A percentile compares a stretch with the other conserved stretches of the same genome.
Conservation (phyloP, 176 grass and related monocot genomes). For the Areca catechu region DNA sequence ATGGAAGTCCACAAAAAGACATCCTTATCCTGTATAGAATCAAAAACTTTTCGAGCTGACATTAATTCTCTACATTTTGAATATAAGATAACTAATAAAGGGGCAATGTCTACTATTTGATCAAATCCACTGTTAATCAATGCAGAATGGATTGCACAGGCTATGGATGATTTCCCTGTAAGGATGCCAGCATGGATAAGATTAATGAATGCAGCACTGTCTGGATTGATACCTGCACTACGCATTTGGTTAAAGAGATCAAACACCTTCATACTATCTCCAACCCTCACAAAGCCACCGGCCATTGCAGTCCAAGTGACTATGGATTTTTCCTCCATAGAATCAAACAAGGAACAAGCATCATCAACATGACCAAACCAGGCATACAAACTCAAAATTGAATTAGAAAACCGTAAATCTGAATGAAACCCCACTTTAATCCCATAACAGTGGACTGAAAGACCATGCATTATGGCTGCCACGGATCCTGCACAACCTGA, state of each 20-base stretch:
- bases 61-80: slow-evolving; percentile 34
- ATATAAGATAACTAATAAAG: slow-evolving; percentile 50
- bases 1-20: slow-evolving; percentile 50
- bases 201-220: slow-evolving; percentile 33
- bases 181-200: slow-evolving; percentile 21
- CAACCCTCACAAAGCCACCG: slow-evolving; percentile 19
- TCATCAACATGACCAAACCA: slow-evolving; percentile 10
- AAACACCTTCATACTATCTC: slow-evolving; percentile 32
- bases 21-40: slow-evolving; percentile 24
- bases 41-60: slow-evolving; percentile 31
- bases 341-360: slow-evolving; percentile 28
- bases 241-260: slow-evolving; percentile 35
- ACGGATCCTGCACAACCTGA: slow-evolving; percentile 14
- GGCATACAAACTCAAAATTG: slow-evolving; percentile 38
- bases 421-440: slow-evolving; percentile 37
- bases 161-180: slow-evolving; percentile 24
- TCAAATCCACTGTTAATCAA: slow-evolving; percentile 35
- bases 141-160: slow-evolving; percentile 31
- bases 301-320: slow-evolving; percentile 55
- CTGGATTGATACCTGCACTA: slow-evolving; percentile 2
- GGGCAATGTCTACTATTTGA: slow-evolving; percentile 8
- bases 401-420: slow-evolving; percentile 29
- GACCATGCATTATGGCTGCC: slow-evolving; percentile 11
- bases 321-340: slow-evolving; percentile 28
- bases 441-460: slow-evolving; percentile 27